Conservation (phyloP, 2,329 filamentous ascomycete species). For the Arthrobotrys pseudoclavata region DNA sequence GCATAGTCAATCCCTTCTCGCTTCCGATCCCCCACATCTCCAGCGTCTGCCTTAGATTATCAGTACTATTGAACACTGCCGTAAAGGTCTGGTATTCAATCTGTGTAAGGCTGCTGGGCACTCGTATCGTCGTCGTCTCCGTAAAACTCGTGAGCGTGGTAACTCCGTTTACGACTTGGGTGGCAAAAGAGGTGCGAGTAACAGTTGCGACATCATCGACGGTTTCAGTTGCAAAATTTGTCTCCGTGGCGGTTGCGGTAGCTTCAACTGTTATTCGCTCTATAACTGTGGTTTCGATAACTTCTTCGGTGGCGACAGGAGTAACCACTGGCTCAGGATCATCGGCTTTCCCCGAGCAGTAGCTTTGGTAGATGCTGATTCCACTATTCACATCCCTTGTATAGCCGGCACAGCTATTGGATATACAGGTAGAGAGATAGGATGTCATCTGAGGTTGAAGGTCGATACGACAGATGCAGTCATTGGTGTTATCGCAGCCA, state of each 20-base stretch:
- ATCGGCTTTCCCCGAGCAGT: conserved; percentile 36
- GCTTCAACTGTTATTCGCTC: conserved; percentile 23
- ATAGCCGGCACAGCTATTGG: conserved; percentile 1
- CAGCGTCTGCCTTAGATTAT: conserved; percentile 33
- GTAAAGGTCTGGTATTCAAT: conserved; percentile 45
- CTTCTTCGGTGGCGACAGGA: conserved; percentile 39
- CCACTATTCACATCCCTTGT: conserved; percentile 37
- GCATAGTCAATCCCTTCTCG: conserved; percentile 33
- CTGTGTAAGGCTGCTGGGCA: conserved; percentile 40
- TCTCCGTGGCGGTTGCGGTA: conserved; percentile 27
- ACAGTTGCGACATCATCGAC: conserved; percentile 27
- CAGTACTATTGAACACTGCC: conserved; percentile 27
- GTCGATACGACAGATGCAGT: conserved; percentile 44
- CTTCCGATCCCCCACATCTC: conserved; percentile 34
- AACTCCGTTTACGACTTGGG: conserved; percentile 27
- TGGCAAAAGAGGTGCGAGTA: conserved; percentile 21
- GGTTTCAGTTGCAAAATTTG: conserved; percentile 26
- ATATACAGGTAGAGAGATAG: conserved; percentile 47
- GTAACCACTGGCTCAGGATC: conserved; percentile 23
- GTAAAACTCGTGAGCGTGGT: conserved; percentile 40
- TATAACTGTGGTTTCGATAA: conserved; percentile 43
- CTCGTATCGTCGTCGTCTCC: conserved; percentile 29
- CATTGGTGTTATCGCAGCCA: conserved; percentile 35
- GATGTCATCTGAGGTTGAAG: conserved; percentile 37
- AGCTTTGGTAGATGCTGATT: conserved; percentile 50